phyloP scores from a whole-genome alignment of 2,329 filamentous ascomycete genomes.

The Botrytis tulipae region DNA sequence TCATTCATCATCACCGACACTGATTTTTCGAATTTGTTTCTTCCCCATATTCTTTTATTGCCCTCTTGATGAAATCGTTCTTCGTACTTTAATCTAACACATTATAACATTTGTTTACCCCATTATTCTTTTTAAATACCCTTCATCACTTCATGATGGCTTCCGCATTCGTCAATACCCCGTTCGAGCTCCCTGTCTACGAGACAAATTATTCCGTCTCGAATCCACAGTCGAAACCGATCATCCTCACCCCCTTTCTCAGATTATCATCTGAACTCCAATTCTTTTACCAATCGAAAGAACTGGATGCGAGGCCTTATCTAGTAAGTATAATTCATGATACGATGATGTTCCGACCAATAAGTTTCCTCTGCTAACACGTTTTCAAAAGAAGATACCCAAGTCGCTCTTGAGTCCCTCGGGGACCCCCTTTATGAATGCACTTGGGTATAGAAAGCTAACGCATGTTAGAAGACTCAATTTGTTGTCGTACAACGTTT shows the following conservation, averaged over 20 bases:
- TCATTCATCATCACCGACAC: background rate
- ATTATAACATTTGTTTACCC: background rate
- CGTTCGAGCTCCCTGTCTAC: background rate
- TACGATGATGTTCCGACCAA: background rate
- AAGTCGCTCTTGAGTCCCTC: background rate
- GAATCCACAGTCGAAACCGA: background rate
- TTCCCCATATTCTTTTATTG: background rate
- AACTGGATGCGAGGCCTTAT: background rate
- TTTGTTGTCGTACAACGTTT: background rate
- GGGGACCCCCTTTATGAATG: background rate
- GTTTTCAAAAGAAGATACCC: background rate
- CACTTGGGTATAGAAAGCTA: background rate
- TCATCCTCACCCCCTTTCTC: background rate
- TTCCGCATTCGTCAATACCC: background rate
- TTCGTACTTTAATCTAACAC: background rate
- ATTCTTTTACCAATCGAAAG: background rate
- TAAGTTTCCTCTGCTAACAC: background rate
- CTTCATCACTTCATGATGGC: background rate
- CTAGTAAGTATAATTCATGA: background rate
- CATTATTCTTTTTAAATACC: background rate
- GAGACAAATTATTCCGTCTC: background rate
- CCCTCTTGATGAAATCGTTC: background rate
- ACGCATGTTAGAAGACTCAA: background rate
- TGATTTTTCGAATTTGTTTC: background rate
- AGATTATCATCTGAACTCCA: background rate